Evolutionary conservation across 768 basidiomycete species (phyloP).

Genomic region (Mycena polygramma): DNA sequence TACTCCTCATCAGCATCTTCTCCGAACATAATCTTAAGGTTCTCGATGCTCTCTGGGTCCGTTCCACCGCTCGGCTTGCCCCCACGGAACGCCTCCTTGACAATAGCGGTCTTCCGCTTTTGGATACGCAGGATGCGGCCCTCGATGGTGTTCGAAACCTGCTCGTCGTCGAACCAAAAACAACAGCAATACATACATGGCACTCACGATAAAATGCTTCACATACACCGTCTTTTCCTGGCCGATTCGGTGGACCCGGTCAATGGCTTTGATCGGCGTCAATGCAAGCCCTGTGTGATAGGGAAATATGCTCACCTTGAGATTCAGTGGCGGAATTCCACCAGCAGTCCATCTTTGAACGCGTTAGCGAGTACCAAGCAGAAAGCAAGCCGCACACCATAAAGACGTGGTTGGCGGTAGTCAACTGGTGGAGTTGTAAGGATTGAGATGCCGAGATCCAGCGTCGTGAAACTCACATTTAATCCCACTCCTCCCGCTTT

Average conservation of each 20-base stretch:
- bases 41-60: conserved; percentile 82
- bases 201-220: conserved; percentile 83
- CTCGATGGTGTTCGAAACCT: conserved; percentile 85
- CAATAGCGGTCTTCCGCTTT: conserved; percentile 87
- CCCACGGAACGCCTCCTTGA: conserved; percentile 86
- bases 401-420: conserved; percentile 87
- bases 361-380: conserved; percentile 19
- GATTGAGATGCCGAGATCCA: neutral
- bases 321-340: conserved; percentile 90
- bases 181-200: neutral
- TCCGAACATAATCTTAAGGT: conserved; percentile 85
- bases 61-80: conserved; percentile 56
- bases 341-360: conserved; percentile 88
- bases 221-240: conserved; percentile 88
- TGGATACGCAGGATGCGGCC: conserved; percentile 86
- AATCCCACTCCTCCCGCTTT: conserved; percentile 95
- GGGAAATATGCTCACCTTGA: conserved; percentile 64
- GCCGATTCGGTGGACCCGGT: conserved; percentile 88
- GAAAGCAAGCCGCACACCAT: conserved; percentile 66
- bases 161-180: neutral
- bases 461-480: conserved; percentile 64
- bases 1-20: conserved; percentile 42
- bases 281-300: neutral
- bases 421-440: conserved; percentile 60
- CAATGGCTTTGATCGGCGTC: conserved; percentile 67